Conservation (phyloP, 2,329 filamentous ascomycete species). For the Cryoendolithus antarcticus region DNA sequence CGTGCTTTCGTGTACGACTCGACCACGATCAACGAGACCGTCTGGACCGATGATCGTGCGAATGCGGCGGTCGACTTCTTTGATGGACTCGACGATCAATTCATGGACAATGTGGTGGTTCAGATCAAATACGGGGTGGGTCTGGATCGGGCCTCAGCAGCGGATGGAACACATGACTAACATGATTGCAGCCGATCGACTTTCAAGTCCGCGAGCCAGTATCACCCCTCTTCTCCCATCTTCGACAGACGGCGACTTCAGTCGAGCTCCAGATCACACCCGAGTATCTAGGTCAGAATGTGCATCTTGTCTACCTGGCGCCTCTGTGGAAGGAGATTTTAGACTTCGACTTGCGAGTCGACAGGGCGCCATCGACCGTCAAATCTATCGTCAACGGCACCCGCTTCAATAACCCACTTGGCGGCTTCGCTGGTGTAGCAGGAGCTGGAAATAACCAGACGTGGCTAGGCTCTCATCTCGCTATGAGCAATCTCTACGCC, state of each 20-base stretch:
- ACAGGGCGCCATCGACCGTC: slow-evolving; percentile 43
- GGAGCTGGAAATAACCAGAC: slow-evolving; percentile 55
- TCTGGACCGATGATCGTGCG: slow-evolving; percentile 57
- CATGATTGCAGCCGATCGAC: slow-evolving; percentile 44
- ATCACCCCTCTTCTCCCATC: slow-evolving; percentile 50
- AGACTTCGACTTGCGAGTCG: slow-evolving; percentile 53
- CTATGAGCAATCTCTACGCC: slow-evolving; percentile 61
- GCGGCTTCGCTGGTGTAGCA: slow-evolving; percentile 54
- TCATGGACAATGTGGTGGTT: slow-evolving; percentile 58
- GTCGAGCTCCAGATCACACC: slow-evolving; percentile 57
- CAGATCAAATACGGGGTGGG: slow-evolving; percentile 56
- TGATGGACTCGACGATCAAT: slow-evolving; percentile 49
- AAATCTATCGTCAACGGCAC: slow-evolving; percentile 49
- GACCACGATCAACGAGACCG: slow-evolving; percentile 38
- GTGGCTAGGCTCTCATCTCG: slow-evolving; percentile 57
- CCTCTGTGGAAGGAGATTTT: slow-evolving; percentile 58
- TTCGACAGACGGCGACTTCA: slow-evolving; percentile 36
- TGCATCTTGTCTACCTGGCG: slow-evolving; percentile 54
- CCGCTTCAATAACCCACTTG: slow-evolving; percentile 43
- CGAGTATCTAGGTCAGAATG: slow-evolving; percentile 61
- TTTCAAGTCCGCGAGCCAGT: slow-evolving; percentile 59
- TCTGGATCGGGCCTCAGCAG: rapidly evolving
- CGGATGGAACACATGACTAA: neutral
- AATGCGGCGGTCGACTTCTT: slow-evolving; percentile 60
- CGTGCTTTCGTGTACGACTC: slow-evolving; percentile 60